phyloP scores from a whole-genome alignment of 2,329 filamentous ascomycete species.

The Neopestalotiopsis clavispora region DNA sequence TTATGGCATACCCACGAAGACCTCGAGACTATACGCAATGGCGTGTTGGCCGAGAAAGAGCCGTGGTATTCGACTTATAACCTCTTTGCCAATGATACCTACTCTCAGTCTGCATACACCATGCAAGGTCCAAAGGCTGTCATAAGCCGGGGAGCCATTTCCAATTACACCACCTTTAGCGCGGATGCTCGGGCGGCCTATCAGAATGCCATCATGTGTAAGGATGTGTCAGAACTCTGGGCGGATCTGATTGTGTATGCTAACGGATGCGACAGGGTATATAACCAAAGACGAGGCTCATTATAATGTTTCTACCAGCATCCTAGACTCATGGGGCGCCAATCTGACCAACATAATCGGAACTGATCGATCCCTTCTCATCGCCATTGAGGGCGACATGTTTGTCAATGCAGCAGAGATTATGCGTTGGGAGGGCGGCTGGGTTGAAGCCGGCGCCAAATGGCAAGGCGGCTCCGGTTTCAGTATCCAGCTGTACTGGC shows the following conservation, averaged over 20 bases:
- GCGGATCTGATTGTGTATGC: no score
- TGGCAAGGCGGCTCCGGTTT: constrained; percentile 42
- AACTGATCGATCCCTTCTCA: constrained; percentile 39
- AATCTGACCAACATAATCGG: constrained; percentile 39
- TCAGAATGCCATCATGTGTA: constrained; percentile 46
- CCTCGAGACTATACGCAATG: not conserved
- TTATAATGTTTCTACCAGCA: constrained; percentile 38
- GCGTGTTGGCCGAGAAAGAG: not conserved
- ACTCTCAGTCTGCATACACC: constrained; percentile 25
- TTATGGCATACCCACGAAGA: not conserved
- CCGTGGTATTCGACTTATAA: not conserved
- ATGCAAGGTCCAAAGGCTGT: constrained; percentile 38
- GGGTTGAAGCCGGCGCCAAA: constrained; percentile 40
- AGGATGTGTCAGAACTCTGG: no score
- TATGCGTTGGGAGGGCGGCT: constrained; percentile 47
- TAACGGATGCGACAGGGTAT: constrained; percentile 29
- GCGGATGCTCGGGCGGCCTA: constrained; percentile 42
- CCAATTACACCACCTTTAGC: constrained; percentile 42
- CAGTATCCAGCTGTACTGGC: constrained; percentile 45
- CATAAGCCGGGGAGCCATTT: constrained; percentile 35
- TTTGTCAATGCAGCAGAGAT: constrained; percentile 49
- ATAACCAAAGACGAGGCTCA: constrained; percentile 42
- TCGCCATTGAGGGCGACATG: constrained; percentile 44
- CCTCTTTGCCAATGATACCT: not conserved
- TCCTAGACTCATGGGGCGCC: constrained; percentile 42